Evolutionary conservation across 805 yeast species (phyloP).

Genomic region (Wickerhamomyces canadensis): DNA sequence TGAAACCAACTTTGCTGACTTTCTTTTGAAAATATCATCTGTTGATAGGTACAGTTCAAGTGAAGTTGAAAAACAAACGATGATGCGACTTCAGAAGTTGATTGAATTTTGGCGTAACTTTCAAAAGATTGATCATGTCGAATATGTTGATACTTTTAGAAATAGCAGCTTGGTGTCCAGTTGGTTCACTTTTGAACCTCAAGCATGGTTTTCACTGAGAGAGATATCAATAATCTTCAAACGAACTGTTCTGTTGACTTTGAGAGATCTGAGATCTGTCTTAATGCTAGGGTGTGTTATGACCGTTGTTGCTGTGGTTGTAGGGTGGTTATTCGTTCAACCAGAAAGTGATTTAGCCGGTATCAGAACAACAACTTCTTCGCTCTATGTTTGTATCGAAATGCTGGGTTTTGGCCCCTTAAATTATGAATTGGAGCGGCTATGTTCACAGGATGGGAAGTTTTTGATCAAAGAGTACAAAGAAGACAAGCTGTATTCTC

Average conservation of each 20-base stretch:
- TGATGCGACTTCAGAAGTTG: constrained; percentile 22
- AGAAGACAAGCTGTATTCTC: constrained; percentile 17
- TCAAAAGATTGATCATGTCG: constrained; percentile 1
- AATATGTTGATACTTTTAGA: constrained; percentile 7
- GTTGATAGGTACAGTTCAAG: constrained; percentile 38
- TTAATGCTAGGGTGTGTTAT: constrained; percentile 40
- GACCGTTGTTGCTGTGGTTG: constrained; percentile 43
- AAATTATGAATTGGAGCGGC: constrained; percentile 53
- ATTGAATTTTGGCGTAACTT: constrained; percentile 10
- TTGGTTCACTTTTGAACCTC: constrained; percentile 11
- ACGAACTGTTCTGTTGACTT: constrained; percentile 41
- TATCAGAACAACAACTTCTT: constrained; percentile 50
- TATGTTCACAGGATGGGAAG: constrained; percentile 48
- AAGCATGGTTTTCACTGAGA: constrained; percentile 31
- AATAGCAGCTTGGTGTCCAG: too few relatives aligned
- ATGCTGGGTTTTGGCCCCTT: constrained; percentile 50
- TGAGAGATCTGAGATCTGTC: constrained; percentile 47
- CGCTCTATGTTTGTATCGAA: constrained; percentile 47
- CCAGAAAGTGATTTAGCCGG: constrained; percentile 61
- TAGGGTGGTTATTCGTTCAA: constrained; percentile 73
- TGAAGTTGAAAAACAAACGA: constrained; percentile 28
- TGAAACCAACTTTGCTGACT: constrained; percentile 54
- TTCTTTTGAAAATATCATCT: constrained; percentile 50
- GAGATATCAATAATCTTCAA: constrained; percentile 41
- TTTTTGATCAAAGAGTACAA: constrained; percentile 41